Evolutionary conservation across 495 filamentous ascomycete genomes (phyloP).

Genomic region (Aspergillus bertholletiae): DNA sequence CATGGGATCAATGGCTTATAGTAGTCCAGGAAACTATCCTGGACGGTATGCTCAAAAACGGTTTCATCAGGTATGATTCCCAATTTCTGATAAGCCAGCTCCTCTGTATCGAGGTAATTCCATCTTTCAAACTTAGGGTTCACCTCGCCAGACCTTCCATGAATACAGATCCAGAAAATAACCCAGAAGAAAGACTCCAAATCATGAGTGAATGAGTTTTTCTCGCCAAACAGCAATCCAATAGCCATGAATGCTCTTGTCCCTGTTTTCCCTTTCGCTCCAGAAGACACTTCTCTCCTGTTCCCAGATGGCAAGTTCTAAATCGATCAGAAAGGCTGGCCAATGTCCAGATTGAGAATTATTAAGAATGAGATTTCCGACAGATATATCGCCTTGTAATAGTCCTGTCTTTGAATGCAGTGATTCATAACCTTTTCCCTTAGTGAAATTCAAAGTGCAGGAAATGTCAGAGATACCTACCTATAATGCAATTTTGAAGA

Average conservation of each 20-base stretch:
- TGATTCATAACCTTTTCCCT: slow-evolving; percentile 22
- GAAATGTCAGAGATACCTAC: slow-evolving; percentile 3
- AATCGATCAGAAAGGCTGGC: slow-evolving; percentile 26
- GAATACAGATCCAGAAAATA: slow-evolving; percentile 46
- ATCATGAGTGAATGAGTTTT: slow-evolving; percentile 25
- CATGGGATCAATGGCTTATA: slow-evolving; percentile 4
- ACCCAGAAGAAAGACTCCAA: slow-evolving; percentile 58
- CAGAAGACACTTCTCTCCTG: slow-evolving; percentile 15
- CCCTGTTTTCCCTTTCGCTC: slow-evolving; percentile 25
- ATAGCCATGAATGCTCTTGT: slow-evolving; percentile 35
- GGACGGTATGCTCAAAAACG: not conserved
- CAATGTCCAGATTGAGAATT: slow-evolving; percentile 25
- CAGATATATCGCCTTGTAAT: slow-evolving; percentile 34
- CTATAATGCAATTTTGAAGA: slow-evolving; percentile 34
- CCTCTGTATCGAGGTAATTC: slow-evolving; percentile 8
- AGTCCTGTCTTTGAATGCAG: slow-evolving; percentile 13
- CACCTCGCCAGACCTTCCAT: slow-evolving; percentile 20
- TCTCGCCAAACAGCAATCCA: slow-evolving; percentile 20
- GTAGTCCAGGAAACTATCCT: not conserved
- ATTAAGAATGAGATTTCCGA: slow-evolving; percentile 30
- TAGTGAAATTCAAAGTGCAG: not conserved
- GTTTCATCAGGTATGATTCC: slow-evolving; percentile 1
- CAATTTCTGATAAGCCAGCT: slow-evolving; percentile 5
- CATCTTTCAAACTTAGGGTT: slow-evolving; percentile 3
- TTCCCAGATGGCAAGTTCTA: slow-evolving; percentile 26